A percentile compares a stretch with the other conserved stretches of the same genome.
Evolutionary conservation across 768 basidiomycete species (phyloP).

Genomic region (Pisolithus marmoratus): DNA sequence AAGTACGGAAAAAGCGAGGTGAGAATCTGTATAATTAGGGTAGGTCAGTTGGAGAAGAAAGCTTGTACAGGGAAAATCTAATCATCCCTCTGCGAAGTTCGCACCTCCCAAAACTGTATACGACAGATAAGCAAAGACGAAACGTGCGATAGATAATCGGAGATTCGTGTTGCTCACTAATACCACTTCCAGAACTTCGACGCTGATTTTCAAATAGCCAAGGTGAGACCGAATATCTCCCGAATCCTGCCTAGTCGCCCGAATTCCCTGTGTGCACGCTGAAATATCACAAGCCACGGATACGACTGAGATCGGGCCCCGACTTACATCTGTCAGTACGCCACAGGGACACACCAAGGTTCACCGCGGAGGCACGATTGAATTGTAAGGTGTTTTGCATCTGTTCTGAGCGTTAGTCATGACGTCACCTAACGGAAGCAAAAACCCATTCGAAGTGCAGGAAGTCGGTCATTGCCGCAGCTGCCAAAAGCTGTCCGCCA

Average conservation of each 20-base stretch:
- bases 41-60: not conserved
- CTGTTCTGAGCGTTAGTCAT: too few species aligned
- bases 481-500: too few species aligned
- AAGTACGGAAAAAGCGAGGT: conserved; percentile 42
- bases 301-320: too few species aligned
- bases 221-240: not conserved
- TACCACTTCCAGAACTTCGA: not conserved
- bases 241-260: not conserved
- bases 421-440: too few species aligned
- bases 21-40: conserved; percentile 12
- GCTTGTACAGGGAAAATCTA: not conserved
- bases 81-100: not conserved
- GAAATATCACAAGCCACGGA: too few species aligned
- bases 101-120: not conserved
- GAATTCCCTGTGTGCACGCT: too few species aligned
- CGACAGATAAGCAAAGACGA: not conserved
- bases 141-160: not conserved
- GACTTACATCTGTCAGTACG: too few species aligned
- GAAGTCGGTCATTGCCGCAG: too few species aligned
- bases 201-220: not conserved
- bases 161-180: not conserved
- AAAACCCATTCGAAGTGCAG: too few species aligned
- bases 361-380: too few species aligned
- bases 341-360: too few species aligned
- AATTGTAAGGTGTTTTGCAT: too few species aligned